Evolutionary conservation across 2,329 filamentous ascomycete genomes (phyloP), one percentile per base, ranked within the genome.

Genomic region (Ophiocordyceps camponoti-saundersi): DNA sequence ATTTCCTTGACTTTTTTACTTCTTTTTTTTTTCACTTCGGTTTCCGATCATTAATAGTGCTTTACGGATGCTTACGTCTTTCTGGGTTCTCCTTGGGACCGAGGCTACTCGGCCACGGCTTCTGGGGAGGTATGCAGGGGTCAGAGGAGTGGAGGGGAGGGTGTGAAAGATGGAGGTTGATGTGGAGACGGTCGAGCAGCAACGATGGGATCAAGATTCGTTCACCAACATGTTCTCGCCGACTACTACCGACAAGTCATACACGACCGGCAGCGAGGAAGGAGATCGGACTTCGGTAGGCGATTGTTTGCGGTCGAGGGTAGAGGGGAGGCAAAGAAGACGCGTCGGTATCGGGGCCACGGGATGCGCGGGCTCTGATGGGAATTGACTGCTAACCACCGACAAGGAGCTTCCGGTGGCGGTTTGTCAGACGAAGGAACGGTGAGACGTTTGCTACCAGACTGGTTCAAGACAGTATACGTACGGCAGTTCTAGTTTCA

Each of bases 71-170:
- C 43, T 53, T 47, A 49, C 49, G 44, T 45, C 23, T 50, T 45
- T 48, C 47, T 40, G 48, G 48, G 55, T 50, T 39, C 29, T 23
- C 10, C 21, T 30, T 39, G n/a, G 46, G 30, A 12, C 23, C 30
- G 41, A 13, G 11, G 32, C 16, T 34, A 34, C 49, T 8, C 50
- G 52, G 54, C 52, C 52, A 40, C 54, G 47, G 61, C 57, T 62
- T 65, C 58, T 63, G 63, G 61, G 61, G 61, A 65, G 56, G 61
- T 26, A 8, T 4, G 23, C 23, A 26, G 23, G 23, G 23, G 23
- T 26, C 8, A 26, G 23, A 4, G 23, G 23, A 26, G 23, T 4
- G 8, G 23, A 8, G 23, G 8, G 23, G 23, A 8, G 8, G 23
- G 23, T 4, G 5, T 4, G 23, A 4, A 8, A 8, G 23, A 5